Evolutionary conservation across 202 grass and related monocot genomes (phyloP), one percentile per base, ranked within the genome.

Genomic region (Zoysia matrella): DNA sequence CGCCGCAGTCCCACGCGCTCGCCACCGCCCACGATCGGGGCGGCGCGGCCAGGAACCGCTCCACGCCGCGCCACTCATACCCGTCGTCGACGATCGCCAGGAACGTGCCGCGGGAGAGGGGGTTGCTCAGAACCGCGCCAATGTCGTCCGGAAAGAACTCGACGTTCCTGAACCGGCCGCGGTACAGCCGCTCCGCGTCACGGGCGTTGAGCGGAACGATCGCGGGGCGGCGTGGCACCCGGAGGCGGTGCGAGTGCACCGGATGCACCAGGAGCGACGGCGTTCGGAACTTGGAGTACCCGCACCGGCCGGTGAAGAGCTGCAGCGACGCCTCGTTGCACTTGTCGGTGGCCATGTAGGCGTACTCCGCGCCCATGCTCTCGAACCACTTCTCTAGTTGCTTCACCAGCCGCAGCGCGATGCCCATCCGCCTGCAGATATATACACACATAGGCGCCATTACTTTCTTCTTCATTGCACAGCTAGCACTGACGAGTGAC

Each of bases 101-200:
- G 79, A 92, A 88, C 52, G 96, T 98, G 77, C 84, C 91, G 16
- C 83, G 55, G 7, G 96, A 90, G 71, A 93, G 90, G 42, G 52
- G 55, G 87, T 98, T 95, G 39, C 11, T 14, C 11, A 98, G 91
- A 56, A 98, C 81, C 71, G 55, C 90, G 63, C 86, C 91, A 75
- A 99, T 90, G 89, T 99, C 93, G 3, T 52, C 57, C 8, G 96
- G 96, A 87, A 94, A 96, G 85, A 99, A 92, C 80, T 99, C 96
- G 6, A 90, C 81, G 68, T 77, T 45, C 1, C 80, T 53, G 73
- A 92, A 90, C 42, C 75, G 85, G 56, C n/a, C 3, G 18, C 75
- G 56, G 72, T 99, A 99, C 2, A 99, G 85, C 41, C n/a, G 36
- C 74, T 94, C 87, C 1, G 96, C 96, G 75, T 95, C 93, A 54